These are phyloP conservation scores for Globisporangium polare DNA, from an alignment of 352 stramenopile genomes.

Conservation along the genomic window DNA sequence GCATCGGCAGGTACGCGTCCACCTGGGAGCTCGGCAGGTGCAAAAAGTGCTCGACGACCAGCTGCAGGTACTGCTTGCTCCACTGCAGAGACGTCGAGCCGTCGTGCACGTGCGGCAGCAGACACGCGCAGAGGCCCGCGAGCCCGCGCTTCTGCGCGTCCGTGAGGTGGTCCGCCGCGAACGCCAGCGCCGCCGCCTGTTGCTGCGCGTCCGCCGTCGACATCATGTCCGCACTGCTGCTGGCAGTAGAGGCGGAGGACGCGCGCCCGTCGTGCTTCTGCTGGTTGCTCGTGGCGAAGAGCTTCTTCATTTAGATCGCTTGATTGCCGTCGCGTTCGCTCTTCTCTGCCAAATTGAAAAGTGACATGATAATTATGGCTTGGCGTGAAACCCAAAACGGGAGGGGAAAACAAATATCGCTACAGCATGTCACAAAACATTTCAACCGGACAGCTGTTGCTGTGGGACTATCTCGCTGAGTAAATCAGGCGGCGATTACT, in stretches of 20 bases:
- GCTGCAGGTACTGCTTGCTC: slow-evolving; percentile 58
- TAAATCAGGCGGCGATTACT: no score
- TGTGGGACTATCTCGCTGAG: no score
- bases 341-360: background rate
- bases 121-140: slow-evolving; percentile 58
- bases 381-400: background rate
- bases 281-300: slow-evolving; percentile 4
- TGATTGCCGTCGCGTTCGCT: no score
- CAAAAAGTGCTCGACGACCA: slow-evolving; percentile 64
- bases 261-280: background rate
- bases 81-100: slow-evolving; percentile 49
- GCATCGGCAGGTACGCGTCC: slow-evolving; percentile 70
- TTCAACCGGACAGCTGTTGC: no score
- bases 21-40: slow-evolving; percentile 43
- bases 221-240: background rate
- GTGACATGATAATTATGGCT: background rate
- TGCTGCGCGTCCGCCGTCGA: background rate
- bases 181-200: slow-evolving; percentile 3
- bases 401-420: background rate
- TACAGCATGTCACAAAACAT: background rate
- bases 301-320: slow-evolving; percentile 2
- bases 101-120: slow-evolving; percentile 63
- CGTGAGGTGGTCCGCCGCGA: slow-evolving; percentile 33
- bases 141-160: slow-evolving; percentile 64
- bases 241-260: background rate